Conservation (phyloP, 2,329 filamentous ascomycete species). For the Paramyrothecium roridum region DNA sequence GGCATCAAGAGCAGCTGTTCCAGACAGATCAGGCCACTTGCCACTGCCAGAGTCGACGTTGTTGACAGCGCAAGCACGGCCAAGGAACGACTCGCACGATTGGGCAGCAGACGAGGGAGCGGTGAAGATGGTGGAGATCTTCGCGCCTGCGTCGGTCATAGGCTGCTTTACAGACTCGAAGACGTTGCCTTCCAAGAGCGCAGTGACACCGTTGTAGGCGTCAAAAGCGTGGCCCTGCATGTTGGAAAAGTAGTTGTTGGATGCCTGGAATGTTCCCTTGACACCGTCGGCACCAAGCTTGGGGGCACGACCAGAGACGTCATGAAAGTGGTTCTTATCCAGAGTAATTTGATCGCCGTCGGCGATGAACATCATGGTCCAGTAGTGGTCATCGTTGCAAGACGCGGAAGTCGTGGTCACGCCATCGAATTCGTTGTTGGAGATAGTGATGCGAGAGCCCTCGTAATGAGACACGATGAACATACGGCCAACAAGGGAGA, state of each 20-base stretch:
- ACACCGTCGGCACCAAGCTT: constrained; percentile 21
- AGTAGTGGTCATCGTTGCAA: constrained; percentile 28
- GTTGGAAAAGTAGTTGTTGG: constrained; percentile 23
- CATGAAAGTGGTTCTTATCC: constrained; percentile 22
- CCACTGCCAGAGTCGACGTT: constrained; percentile 16
- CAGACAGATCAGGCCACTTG: constrained; percentile 14
- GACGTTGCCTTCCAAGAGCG: constrained; percentile 22
- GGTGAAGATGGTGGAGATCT: not conserved
- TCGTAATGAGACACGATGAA: constrained; percentile 33
- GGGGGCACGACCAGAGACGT: constrained; percentile 21
- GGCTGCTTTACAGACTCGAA: constrained; percentile 20
- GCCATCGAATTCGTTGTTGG: constrained; percentile 37
- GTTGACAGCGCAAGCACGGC: constrained; percentile 17
- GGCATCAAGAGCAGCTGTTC: constrained; percentile 11
- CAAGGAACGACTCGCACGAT: constrained; percentile 13
- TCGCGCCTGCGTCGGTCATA: constrained; percentile 26
- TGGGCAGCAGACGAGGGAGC: constrained; percentile 5
- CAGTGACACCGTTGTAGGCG: constrained; percentile 33
- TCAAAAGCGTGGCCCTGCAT: constrained; percentile 45
- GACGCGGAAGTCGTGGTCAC: constrained; percentile 21
- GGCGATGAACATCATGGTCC: constrained; percentile 27
- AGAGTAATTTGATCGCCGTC: constrained; percentile 18
- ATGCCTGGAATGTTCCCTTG: constrained; percentile 17
- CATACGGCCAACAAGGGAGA: constrained; percentile 36
- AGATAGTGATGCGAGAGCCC: constrained; percentile 27